Evolutionary conservation across 768 basidiomycete species (phyloP).

Genomic region (Psilocybe subaeruginosa): DNA sequence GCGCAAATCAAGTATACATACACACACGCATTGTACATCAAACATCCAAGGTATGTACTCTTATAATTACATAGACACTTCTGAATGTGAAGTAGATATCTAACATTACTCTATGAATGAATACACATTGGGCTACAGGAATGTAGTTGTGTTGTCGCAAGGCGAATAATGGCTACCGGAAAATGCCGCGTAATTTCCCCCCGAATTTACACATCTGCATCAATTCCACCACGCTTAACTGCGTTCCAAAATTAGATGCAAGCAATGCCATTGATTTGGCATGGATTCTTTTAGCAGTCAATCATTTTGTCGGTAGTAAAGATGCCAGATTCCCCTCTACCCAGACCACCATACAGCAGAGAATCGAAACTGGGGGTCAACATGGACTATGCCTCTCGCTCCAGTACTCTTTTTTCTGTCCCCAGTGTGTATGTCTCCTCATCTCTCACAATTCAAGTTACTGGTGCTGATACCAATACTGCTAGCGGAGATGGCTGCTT

Average conservation of each 20-base stretch:
- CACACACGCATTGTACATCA: too few species aligned
- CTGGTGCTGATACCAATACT: neutral
- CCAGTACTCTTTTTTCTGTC: constrained; percentile 14
- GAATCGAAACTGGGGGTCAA: neutral
- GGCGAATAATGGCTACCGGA: too few species aligned
- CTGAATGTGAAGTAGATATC: too few species aligned
- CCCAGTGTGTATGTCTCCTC: neutral
- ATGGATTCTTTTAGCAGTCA: neutral
- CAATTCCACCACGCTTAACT: neutral
- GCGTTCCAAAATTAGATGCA: neutral
- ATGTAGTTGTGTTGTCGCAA: too few species aligned
- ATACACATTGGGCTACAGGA: too few species aligned
- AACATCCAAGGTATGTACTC: too few species aligned
- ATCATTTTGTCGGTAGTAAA: neutral
- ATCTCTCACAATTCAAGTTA: too few species aligned
- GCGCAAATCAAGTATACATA: too few species aligned
- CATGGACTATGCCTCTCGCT: constrained; percentile 13
- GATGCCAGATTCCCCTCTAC: neutral
- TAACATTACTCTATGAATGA: too few species aligned
- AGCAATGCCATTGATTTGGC: neutral
- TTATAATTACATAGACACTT: too few species aligned
- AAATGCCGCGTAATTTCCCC: too few species aligned
- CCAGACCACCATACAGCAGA: neutral
- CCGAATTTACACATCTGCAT: too few species aligned
- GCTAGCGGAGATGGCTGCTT: constrained; percentile 7